Base-by-base conservation (phyloP, 768 basidiomycete species). In the Agrocybe praecox region DNA sequence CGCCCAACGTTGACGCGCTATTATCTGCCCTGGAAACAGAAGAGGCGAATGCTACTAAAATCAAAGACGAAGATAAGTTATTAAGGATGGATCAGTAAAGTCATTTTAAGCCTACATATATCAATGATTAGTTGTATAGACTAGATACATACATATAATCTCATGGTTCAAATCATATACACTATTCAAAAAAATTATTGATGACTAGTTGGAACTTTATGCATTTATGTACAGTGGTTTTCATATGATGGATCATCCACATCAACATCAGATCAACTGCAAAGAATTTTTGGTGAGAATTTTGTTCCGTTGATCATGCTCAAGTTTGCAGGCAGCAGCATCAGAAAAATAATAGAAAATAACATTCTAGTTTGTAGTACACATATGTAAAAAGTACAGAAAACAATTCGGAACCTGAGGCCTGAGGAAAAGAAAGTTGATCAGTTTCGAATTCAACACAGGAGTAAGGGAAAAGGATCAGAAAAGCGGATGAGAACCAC, bases 1-100 rank as follows among this genome's bases (percentile, higher is more conserved):
- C 93, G 0, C 95, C 95, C 0, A 85, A 97, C 64, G 77, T 96
- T 18, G 90, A 95, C 46, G 72, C 82, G 0, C 76, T 97, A 22
- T 75, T 97, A 9, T 66, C 76, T 7, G 84, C 86, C 12, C 80
- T 94, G 79, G 86, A 88, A 49, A 61, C 73, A 21, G 77, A 78
- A 17, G 84, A 87, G 50, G 67, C 66, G 24, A 63, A 65, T 5
- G 62, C 71, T 12, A 50, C 53, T 15, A 36, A 62, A 6, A 64
- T 76, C 17, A 75, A 79, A 22, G 74, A 75, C 12, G 81, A 83
- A 48, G 74, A 79, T 23, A 73, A 72, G 47, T 69, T 89, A 22
- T 75, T 88, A 49, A 77, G 74, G 58, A 87, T 89, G 80, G 84
- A 88, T 12, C 36, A 40, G 59, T 59, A 45, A 43, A 49, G 32